Evolutionary conservation across 805 yeast species (phyloP), one percentile per base, ranked within the genome.

Genomic region (Wickerhamiella azyma): DNA sequence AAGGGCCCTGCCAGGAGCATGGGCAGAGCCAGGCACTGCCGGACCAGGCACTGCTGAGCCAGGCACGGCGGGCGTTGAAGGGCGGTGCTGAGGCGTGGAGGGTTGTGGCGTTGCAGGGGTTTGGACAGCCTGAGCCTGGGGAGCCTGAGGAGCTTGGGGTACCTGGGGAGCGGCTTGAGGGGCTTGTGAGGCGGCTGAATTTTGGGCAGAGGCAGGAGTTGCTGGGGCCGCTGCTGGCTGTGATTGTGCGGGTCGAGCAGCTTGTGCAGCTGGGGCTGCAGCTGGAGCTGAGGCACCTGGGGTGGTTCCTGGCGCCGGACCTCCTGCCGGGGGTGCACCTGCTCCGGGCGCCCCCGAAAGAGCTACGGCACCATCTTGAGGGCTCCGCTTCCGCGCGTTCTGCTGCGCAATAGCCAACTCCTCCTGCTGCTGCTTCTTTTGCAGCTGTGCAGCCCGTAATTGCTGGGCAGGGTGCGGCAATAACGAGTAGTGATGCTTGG

Each of bases 401-500:
- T 30, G 33, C 33, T 30, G 33, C 7, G 33, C 33, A 30, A 30
- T 13, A 7, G 33, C 33, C 16, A 30, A 3, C 28, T 42, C 36
- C 8, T 35, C 36, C 32, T 36, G 45, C 21, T 19, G 19, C 38
- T 14, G 38, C 39, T 30, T 39, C 28, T 21, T 30, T 18, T 26
- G 46, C 26, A 19, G 41, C 48, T 36, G 46, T n/a, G 40, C 44
- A 14, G 26, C 45, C 29, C 37, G 41, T 2, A 26, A 16, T 37
- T 29, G 39, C 38, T 38, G 38, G n/a, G 39, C 39, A n/a, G 42
- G 49, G 39, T 37, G 42, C 9, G 39, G 55, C n/a, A 50, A 39
- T 17, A 54, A 30, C 2, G 56, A 32, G 26, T 53, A 50, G 43
- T 57, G 59, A 43, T 59, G 82, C 55, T 79, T 82, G 43, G 79